These are phyloP conservation scores for Suillus cothurnatus DNA, from an alignment of 768 basidiomycete species.

Conservation along the genomic window DNA sequence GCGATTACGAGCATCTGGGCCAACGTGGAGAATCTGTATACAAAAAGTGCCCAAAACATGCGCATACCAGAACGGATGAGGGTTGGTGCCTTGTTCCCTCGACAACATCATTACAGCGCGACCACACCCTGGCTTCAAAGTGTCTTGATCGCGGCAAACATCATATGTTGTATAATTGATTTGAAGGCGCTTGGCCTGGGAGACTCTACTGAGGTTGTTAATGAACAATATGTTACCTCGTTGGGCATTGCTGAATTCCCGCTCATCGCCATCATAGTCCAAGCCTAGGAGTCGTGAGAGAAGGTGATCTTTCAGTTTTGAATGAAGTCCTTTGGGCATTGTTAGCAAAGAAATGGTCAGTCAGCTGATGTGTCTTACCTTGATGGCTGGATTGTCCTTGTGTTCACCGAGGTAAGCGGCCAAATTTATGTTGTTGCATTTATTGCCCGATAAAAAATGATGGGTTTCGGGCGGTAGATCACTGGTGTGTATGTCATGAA, in stretches of 20 bases:
- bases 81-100: slow-evolving; percentile 11
- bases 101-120: slow-evolving; percentile 24
- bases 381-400: slow-evolving; percentile 16
- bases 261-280: slow-evolving; percentile 20
- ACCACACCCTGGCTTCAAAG: slow-evolving; percentile 20
- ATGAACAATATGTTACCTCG: slow-evolving; percentile 1
- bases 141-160: slow-evolving; percentile 19
- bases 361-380: not conserved
- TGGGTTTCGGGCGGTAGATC: not conserved
- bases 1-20: not conserved
- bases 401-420: not conserved
- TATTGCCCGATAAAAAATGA: slow-evolving; percentile 5
- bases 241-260: slow-evolving; percentile 9
- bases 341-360: not conserved
- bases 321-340: slow-evolving; percentile 19
- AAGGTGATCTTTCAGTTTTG: slow-evolving; percentile 24
- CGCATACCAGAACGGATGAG: slow-evolving; percentile 27
- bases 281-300: slow-evolving; percentile 14
- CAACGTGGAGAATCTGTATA: slow-evolving; percentile 15
- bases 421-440: slow-evolving; percentile 1
- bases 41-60: slow-evolving; percentile 24
- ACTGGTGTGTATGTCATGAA: not conserved
- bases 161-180: slow-evolving; percentile 26
- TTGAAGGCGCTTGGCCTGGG: slow-evolving; percentile 8
- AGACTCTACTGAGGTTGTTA: slow-evolving; percentile 15